These are phyloP conservation scores for Suillus fuscotomentosus DNA, from an alignment of 768 basidiomycete genomes.

Conservation along the genomic window DNA sequence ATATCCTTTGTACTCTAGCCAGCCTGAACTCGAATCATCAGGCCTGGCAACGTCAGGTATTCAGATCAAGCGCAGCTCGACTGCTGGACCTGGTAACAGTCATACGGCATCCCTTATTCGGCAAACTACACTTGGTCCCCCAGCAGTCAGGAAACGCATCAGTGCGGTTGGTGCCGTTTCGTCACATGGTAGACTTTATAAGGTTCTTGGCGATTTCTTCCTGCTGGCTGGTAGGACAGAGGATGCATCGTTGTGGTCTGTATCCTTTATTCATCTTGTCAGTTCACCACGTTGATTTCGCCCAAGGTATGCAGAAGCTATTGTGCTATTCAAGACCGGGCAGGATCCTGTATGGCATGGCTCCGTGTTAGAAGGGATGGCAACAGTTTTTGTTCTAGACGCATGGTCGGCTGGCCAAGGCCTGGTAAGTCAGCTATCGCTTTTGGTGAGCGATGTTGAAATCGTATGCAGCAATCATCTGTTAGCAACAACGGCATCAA, in stretches of 20 bases:
- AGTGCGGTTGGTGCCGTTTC: slow-evolving; percentile 66
- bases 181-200: slow-evolving; percentile 83
- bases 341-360: slow-evolving; percentile 90
- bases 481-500: slow-evolving; percentile 38
- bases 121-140: slow-evolving; percentile 48
- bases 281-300: slow-evolving; percentile 14
- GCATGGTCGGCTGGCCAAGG: slow-evolving; percentile 80
- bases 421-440: slow-evolving; percentile 47
- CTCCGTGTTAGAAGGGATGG: slow-evolving; percentile 81
- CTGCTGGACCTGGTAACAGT: slow-evolving; percentile 35
- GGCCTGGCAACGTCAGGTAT: slow-evolving; percentile 27
- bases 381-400: slow-evolving; percentile 75
- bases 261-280: slow-evolving; percentile 10
- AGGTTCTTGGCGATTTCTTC: slow-evolving; percentile 87
- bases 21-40: slow-evolving; percentile 47
- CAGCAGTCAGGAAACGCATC: slow-evolving; percentile 54
- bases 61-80: slow-evolving; percentile 54
- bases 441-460: slow-evolving; percentile 12
- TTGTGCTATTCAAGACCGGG: slow-evolving; percentile 68
- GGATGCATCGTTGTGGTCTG: slow-evolving; percentile 80
- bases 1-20: slow-evolving; percentile 49
- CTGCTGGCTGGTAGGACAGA: slow-evolving; percentile 81
- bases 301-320: slow-evolving; percentile 81
- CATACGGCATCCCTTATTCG: slow-evolving; percentile 29
- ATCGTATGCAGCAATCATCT: slow-evolving; percentile 50